Percentiles rank a stretch among this genome's conserved stretches.
These are phyloP conservation scores for Citrullus colocynthis DNA, from an alignment of 306 rosid species.

Conservation along the genomic window DNA sequence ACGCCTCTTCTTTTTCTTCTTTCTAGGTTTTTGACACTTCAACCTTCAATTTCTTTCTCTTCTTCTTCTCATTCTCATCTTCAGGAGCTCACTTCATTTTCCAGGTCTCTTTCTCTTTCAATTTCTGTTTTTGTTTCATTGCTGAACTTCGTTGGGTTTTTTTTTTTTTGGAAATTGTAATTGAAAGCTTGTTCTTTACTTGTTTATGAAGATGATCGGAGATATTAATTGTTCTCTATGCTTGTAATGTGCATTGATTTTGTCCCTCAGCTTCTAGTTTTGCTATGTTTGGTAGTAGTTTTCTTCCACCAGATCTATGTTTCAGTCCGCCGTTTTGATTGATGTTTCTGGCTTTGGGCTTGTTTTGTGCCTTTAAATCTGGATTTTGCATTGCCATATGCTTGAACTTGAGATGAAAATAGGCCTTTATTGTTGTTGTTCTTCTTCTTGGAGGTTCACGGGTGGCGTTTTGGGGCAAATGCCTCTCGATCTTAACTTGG, in stretches of 20 bases:
- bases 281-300: neutral
- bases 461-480: neutral
- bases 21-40: slow-evolving; percentile 10
- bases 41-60: slow-evolving; percentile 5
- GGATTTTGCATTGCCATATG: neutral
- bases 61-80: slow-evolving; percentile 7
- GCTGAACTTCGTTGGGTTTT: neutral
- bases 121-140: neutral
- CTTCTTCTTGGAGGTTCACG: neutral
- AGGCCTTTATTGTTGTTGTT: neutral
- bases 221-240: neutral
- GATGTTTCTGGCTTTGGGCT: neutral
- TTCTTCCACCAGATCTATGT: slow-evolving; percentile 4
- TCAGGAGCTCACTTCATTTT: neutral
- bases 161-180: neutral
- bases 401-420: neutral
- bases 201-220: neutral
- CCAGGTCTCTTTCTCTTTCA: slow-evolving; percentile 35
- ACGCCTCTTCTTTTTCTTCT: neutral
- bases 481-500: neutral
- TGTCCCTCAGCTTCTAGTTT: neutral
- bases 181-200: neutral
- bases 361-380: slow-evolving; percentile 3
- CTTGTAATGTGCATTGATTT: neutral
- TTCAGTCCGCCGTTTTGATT: neutral